Conservation (phyloP, 805 yeast genomes). For the Candida anglica region DNA sequence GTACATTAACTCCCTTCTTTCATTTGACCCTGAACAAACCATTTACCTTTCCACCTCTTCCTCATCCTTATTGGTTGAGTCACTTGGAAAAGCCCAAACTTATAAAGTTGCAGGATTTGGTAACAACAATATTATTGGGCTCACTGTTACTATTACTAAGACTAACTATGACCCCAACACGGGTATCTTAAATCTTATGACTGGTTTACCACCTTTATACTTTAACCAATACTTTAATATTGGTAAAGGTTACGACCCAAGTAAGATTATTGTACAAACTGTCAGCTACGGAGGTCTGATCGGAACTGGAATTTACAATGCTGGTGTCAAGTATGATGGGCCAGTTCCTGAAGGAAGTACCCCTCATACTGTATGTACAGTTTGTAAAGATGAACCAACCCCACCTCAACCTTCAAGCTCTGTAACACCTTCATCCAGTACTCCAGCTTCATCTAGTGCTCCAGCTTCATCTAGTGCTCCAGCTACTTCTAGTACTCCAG, state of each 20-base stretch:
- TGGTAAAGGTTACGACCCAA: conserved; percentile 1
- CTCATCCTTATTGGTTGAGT: conserved; percentile 14
- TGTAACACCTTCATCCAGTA: too few relatives aligned
- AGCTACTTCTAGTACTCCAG: too few relatives aligned
- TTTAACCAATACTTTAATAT: neutral
- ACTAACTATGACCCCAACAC: conserved; percentile 5
- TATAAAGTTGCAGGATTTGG: conserved; percentile 22
- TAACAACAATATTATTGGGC: conserved; percentile 16
- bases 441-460: too few relatives aligned
- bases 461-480: too few relatives aligned
- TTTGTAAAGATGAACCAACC: too few relatives aligned
- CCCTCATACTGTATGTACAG: conserved; percentile 2
- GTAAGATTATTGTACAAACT: neutral
- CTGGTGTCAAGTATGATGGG: conserved; percentile 2
- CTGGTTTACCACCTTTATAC: conserved; percentile 1
- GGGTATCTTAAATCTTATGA: conserved; percentile 3
- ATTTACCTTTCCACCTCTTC: conserved; percentile 14
- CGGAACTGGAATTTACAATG: neutral
- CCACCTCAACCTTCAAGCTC: too few relatives aligned
- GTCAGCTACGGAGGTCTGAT: neutral
- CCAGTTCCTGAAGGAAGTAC: conserved; percentile 3
- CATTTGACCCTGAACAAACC: conserved; percentile 11
- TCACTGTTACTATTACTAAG: conserved; percentile 1
- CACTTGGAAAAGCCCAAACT: conserved; percentile 11
- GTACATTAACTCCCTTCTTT: conserved; percentile 10